Evolutionary conservation across 345 rosid genomes (phyloP), one percentile per base, ranked within the genome.

Genomic region (Melaleuca alternifolia): DNA sequence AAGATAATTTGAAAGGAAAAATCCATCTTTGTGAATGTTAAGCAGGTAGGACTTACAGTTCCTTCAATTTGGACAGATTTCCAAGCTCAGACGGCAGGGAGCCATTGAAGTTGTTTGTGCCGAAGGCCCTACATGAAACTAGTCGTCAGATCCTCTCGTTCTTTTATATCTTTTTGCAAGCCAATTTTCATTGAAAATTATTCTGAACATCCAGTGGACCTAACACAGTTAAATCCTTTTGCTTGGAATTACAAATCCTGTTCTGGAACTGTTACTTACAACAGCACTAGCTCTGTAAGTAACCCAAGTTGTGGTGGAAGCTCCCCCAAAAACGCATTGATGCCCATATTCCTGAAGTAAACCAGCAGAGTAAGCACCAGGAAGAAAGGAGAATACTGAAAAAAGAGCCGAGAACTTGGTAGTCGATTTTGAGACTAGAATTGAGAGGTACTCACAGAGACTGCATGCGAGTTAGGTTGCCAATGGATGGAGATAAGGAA

Each of bases 291-390:
- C 75, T 93, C 93, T 11, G 92, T 88, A 65, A 94, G 97, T 87
- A 85, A 48, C 53, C 98, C 97, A 50, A 95, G 89, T 89, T 94
- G 97, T 83, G 86, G 90, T 20, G 97, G 98, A 83, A 95, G 87
- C 87, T 94, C 93, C 84, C 96, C 98, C 21, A 94, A 93, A 76
- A 93, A 82, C 1, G 94, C 88, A 91, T 95, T 93, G 54, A 88
- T 90, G 83, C 93, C 96, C 85, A 95, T 6, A 86, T 21, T 84
- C 95, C 98, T 96, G 89, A 18, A 28, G 7, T 46, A 50, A 84
- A 84, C 44, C n/a, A 82, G 86, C 50, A 52, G 24, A 83, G 71
- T 76, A 33, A 33, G 48, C 1, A 71, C 16, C 79, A 71, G 46
- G 6, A 71, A 10, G 4, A 71, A 71, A 33, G 46, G 3, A 71